These are phyloP conservation scores for Yamadazyma sp. DNA, from an alignment of 1,139 yeast genomes.

Conservation along the genomic window DNA sequence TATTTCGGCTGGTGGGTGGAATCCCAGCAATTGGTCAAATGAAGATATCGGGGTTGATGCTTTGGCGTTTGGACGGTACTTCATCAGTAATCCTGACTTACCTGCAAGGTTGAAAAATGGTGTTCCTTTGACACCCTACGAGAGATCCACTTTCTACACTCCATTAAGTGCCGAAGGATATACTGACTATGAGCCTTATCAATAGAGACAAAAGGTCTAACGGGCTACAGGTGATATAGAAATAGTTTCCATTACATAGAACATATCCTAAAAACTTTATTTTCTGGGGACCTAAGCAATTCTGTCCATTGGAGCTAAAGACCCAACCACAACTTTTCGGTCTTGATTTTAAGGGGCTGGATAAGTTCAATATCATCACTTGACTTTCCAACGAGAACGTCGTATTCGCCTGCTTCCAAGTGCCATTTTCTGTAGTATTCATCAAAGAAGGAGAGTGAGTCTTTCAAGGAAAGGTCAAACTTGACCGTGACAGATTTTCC, in stretches of 20 bases:
- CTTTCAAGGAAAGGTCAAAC: conserved; percentile 37
- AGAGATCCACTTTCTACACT: conserved; percentile 23
- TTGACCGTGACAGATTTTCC: conserved; percentile 37
- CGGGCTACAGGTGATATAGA: too few species aligned
- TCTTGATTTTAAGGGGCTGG: conserved; percentile 30
- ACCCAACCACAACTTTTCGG: conserved; percentile 22
- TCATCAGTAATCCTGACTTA: conserved; percentile 51
- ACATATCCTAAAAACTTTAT: too few species aligned
- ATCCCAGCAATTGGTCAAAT: conserved; percentile 6
- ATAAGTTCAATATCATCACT: conserved; percentile 27
- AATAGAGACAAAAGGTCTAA: too few species aligned
- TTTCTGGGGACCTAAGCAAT: too few species aligned
- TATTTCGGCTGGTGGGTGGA: conserved; percentile 18
- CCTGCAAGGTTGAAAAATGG: conserved; percentile 30
- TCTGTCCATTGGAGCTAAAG: too few species aligned
- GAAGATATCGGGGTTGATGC: conserved; percentile 11
- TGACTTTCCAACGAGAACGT: conserved; percentile 41
- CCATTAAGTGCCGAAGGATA: conserved; percentile 12
- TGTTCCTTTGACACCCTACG: conserved; percentile 18
- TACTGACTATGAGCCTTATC: conserved; percentile 7
- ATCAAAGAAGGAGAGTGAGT: conserved; percentile 56
- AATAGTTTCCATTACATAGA: too few species aligned
- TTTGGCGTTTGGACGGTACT: conserved; percentile 47
- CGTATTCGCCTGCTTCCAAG: conserved; percentile 14
- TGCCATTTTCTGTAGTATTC: conserved; percentile 42